Evolutionary conservation across 1,284 basidiomycete species (phyloP).

Genomic region (Malassezia sympodialis): DNA sequence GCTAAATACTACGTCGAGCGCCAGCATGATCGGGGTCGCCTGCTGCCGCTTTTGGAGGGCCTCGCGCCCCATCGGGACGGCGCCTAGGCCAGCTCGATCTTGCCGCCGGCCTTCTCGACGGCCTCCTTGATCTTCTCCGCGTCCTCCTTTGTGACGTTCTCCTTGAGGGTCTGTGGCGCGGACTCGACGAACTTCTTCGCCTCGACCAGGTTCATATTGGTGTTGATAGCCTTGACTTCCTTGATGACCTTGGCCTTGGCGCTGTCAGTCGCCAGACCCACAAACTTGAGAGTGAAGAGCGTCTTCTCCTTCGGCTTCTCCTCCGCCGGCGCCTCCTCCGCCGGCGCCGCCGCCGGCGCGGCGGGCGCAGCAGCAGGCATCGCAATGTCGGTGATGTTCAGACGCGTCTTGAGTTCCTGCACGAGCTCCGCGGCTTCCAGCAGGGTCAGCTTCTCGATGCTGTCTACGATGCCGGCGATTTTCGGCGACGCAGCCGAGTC

Average conservation of each 20-base stretch:
- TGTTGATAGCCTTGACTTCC: conserved; percentile 72
- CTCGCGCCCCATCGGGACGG: neutral
- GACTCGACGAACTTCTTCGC: conserved; percentile 99
- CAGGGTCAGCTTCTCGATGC: conserved; percentile 79
- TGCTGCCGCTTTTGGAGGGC: conserved; percentile 7
- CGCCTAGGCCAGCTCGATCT: conserved; percentile 56
- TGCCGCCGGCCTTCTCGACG: conserved; percentile 79
- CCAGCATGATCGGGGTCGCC: neutral
- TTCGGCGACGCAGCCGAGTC: conserved; percentile 51
- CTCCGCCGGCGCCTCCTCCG: conserved; percentile 52
- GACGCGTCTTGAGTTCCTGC: conserved; percentile 74
- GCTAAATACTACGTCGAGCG: conserved; percentile 5
- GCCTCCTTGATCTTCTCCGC: conserved; percentile 89
- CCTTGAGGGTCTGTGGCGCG: conserved; percentile 84
- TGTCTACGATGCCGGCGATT: conserved; percentile 76
- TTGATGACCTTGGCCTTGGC: conserved; percentile 87
- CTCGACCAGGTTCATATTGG: conserved; percentile 51
- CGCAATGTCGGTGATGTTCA: conserved; percentile 97
- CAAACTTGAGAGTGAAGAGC: conserved; percentile 73
- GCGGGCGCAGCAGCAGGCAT: conserved; percentile 66
- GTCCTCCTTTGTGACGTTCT: conserved; percentile 91
- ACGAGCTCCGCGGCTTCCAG: conserved; percentile 97
- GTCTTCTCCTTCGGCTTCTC: conserved; percentile 99
- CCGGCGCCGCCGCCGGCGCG: conserved; percentile 49
- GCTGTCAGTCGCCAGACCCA: conserved; percentile 38